Conservation (phyloP, 768 basidiomycete genomes). For the Tricholoma furcatifolium region DNA sequence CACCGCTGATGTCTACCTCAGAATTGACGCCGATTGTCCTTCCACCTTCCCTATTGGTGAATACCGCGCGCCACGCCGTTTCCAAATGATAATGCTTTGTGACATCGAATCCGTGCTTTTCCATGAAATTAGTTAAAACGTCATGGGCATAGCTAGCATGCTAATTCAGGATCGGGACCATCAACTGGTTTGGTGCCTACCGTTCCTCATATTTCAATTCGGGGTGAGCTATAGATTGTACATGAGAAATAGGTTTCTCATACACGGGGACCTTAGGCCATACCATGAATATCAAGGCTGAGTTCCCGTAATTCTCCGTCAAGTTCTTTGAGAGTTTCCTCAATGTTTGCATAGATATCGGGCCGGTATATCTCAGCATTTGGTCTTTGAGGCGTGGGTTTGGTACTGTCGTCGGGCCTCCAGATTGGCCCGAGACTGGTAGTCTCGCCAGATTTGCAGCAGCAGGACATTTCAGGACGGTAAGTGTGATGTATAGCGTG, state of each 20-base stretch:
- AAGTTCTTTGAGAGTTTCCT: slow-evolving; percentile 50
- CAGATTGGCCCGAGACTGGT: slow-evolving; percentile 29
- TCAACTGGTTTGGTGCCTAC: slow-evolving; percentile 32
- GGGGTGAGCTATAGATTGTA: slow-evolving; percentile 51
- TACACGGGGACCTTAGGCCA: slow-evolving; percentile 8
- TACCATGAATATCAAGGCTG: slow-evolving; percentile 75
- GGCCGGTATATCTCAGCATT: slow-evolving; percentile 44
- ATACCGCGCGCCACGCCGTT: slow-evolving; percentile 78
- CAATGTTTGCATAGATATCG: slow-evolving; percentile 62
- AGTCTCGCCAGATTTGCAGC: slow-evolving; percentile 12
- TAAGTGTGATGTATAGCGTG: too few species aligned
- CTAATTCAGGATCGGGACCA: neutral
- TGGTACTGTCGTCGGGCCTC: slow-evolving; percentile 37
- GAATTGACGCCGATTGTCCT: slow-evolving; percentile 78
- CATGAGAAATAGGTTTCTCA: neutral
- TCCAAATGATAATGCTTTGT: slow-evolving; percentile 58
- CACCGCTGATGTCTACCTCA: slow-evolving; percentile 44
- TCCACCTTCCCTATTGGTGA: slow-evolving; percentile 62
- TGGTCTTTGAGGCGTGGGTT: slow-evolving; percentile 31
- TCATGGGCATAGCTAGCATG: slow-evolving; percentile 66
- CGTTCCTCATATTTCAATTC: slow-evolving; percentile 69
- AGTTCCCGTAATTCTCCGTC: slow-evolving; percentile 54
- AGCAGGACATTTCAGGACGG: slow-evolving; percentile 9
- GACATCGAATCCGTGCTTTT: slow-evolving; percentile 62
- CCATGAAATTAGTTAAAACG: slow-evolving; percentile 64